Base-by-base conservation (phyloP, 306 rosid species). In the Mimosa pudica region DNA sequence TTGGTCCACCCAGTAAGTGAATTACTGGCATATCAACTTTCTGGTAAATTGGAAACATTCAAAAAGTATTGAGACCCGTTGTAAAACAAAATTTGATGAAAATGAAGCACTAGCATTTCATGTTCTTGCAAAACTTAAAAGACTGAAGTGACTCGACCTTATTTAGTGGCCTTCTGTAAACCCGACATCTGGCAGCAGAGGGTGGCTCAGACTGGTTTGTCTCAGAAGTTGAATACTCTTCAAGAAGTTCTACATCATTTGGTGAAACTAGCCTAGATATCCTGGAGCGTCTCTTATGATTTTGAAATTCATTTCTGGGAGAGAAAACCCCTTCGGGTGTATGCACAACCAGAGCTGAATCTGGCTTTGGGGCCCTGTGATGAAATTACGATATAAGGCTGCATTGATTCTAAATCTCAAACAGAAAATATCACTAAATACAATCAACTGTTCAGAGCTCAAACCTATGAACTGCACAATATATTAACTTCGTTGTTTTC, bases 381-480 rank as follows among this genome's bases (percentile, higher is more conserved):
- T 49, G 76, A 44, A 63, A 79, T 24, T 52, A 57, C 77, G 70
- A 73, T 74, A 44, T 70, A 12, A 65, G 81, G 35, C 30, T 44
- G 2, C 20, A 18, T 65, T 67, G 14, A 65, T 33, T 55, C 16
- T 73, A 54, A 73, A 46, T 32, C 11, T 17, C 32, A 69, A 52
- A 48, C 24, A 57, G 55, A 42, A 75, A 42, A 24, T 61, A 63
- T 58, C 5, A 52, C 11, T 35, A 74, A 65, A 69, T n/a, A 64
- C 36, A 73, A 82, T 38, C 61, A 61, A 46, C 49, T 48, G 65
- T 52, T 45, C 32, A 74, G 24, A 74, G 74, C 77, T 49, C 89
- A 76, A 80, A 92, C 98, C 98, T 91, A 89, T 95, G 98, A 83
- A 77, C 76, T 8, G 92, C 89, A 83, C 98, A 95, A 81, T 89